Conservation (phyloP, 2,329 filamentous ascomycete genomes). For the Fusarium hainanense region DNA sequence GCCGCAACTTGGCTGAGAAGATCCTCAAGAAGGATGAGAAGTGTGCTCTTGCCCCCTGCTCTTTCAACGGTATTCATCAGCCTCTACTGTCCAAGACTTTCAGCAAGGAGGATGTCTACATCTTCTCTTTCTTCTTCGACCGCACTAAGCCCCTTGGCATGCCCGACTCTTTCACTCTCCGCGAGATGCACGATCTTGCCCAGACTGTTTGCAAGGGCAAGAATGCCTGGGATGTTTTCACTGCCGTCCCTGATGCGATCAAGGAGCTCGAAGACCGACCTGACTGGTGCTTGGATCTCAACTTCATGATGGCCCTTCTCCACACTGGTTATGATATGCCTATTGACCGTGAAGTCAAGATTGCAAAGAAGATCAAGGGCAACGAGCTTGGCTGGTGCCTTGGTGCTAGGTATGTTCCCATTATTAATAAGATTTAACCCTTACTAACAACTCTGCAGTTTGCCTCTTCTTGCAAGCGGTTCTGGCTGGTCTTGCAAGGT, state of each 20-base stretch:
- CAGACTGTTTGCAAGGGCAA: conserved; percentile 86
- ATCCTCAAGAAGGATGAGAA: conserved; percentile 87
- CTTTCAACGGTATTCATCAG: conserved; percentile 97
- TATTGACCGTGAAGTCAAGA: conserved; percentile 93
- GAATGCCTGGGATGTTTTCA: conserved; percentile 82
- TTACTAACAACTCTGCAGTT: conserved; percentile 60
- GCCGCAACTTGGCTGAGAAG: conserved; percentile 88
- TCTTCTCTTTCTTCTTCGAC: conserved; percentile 98
- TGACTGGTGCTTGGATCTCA: conserved; percentile 93
- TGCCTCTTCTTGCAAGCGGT: conserved; percentile 82
- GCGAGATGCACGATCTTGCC: conserved; percentile 88
- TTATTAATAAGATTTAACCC: not conserved
- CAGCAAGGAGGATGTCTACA: conserved; percentile 88
- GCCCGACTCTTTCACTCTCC: conserved; percentile 95
- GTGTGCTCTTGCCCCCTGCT: conserved; percentile 90
- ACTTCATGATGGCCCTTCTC: conserved; percentile 92
- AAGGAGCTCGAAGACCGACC: conserved; percentile 83
- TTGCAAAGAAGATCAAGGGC: conserved; percentile 97
- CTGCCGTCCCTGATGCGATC: conserved; percentile 78
- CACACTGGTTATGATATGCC: conserved; percentile 99
- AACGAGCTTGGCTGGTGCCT: conserved; percentile 99
- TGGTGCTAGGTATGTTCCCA: conserved; percentile 82
- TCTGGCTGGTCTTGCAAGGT: conserved; percentile 94
- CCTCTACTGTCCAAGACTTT: conserved; percentile 94
- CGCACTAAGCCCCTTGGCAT: conserved; percentile 93